phyloP scores from a whole-genome alignment of 2,329 filamentous ascomycete genomes.

The Chaetothyriales sp. region DNA sequence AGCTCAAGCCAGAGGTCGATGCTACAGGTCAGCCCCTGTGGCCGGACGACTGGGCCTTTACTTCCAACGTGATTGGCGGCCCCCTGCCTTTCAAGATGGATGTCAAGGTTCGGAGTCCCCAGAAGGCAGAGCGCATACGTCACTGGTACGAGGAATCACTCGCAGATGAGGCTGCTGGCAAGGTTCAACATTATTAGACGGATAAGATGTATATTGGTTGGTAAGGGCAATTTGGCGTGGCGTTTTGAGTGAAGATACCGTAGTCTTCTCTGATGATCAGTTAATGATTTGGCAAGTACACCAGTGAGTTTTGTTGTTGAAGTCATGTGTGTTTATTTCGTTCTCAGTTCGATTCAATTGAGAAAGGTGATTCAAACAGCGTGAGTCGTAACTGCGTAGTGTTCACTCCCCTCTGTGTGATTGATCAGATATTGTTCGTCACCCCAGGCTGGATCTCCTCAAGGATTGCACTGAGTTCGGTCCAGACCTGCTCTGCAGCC shows the following conservation, averaged over 20 bases:
- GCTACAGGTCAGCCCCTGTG: constrained; percentile 15
- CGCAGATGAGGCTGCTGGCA: constrained; percentile 14
- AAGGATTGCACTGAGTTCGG: constrained; percentile 28
- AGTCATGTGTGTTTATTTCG: too few species aligned
- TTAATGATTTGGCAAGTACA: background rate
- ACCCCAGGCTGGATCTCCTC: constrained; percentile 30
- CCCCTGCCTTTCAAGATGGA: constrained; percentile 19
- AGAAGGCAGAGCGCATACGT: constrained; percentile 15
- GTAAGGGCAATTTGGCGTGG: background rate
- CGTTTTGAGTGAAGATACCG: background rate
- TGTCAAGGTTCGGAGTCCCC: constrained; percentile 14
- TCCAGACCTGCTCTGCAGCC: constrained; percentile 29
- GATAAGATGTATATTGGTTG: background rate
- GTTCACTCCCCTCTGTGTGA: too few species aligned
- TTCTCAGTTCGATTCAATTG: too few species aligned
- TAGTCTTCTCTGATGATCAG: background rate
- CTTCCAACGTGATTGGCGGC: constrained; percentile 17
- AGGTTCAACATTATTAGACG: constrained; percentile 3
- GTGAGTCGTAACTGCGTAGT: too few species aligned
- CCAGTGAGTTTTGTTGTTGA: background rate
- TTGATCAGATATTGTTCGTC: constrained; percentile 8
- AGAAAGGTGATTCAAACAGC: too few species aligned
- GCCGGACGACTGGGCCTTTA: constrained; percentile 14
- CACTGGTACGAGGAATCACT: constrained; percentile 17
- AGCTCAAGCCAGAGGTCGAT: constrained; percentile 14